Evolutionary conservation across 2,329 filamentous ascomycete genomes (phyloP), one percentile per base, ranked within the genome.

Genomic region (Didymella exigua): DNA sequence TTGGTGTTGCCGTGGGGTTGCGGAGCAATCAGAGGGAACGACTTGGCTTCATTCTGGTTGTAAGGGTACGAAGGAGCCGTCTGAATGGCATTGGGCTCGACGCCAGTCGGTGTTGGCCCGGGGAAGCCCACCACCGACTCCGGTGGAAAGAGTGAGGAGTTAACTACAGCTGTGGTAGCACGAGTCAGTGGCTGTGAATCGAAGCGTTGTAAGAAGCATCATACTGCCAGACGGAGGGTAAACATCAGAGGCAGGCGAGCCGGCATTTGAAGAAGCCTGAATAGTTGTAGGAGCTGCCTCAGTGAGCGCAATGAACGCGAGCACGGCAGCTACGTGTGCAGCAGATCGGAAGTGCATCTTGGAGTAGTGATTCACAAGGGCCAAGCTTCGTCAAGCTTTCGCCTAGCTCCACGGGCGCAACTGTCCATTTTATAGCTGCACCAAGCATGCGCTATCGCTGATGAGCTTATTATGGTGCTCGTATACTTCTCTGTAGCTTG

Each of bases 21-120:
- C 1, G 65, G 58, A 26, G 53, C 54, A 36, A 71, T 47, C 3
- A 70, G 47, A 2, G 68, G 68, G 40, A 65, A 71, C 1, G 56
- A 56, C 34, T 54, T 60, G 14, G 63, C 60, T 29, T 60, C 47
- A 26, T 60, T 54, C 10, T 67, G 57, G 23, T 69, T 70, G 51
- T 71, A 71, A 2, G 68, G 68, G 45, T 71, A 70, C 11, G 60
- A 45, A 9, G 63, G 61, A 13, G 68, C 66, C 13, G 67, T 70
- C 38, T 71, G 63, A 7, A 65, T 64, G n/a, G 67, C 67, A 21
- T 61, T 60, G 0, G 68, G 68, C 54, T 69, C 66, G 3, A 40
- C 62, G 34, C 68, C 68, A 10, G 66, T 68, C 3, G 66, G 66
- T n/a, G 66, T 71, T 23, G 67, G 68, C 6, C 68, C 68, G 37